Conservation (phyloP, 805 yeast species). For the Helenozyma rhizophorensis region DNA sequence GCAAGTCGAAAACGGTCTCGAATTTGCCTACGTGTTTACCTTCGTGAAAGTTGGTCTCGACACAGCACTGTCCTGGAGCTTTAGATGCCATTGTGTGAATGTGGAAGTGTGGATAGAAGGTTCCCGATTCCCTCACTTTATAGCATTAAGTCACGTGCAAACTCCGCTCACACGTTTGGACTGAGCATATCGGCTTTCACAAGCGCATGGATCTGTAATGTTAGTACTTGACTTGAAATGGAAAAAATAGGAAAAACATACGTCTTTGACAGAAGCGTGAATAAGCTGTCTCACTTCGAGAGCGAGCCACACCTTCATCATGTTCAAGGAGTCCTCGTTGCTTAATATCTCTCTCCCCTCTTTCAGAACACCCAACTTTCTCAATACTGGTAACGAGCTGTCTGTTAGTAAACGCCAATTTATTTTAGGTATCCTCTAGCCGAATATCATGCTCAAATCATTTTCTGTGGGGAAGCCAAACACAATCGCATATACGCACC, state of each 20-base stretch:
- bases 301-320: conserved; percentile 89
- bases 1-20: conserved; percentile 38
- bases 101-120: neutral
- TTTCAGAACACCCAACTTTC: conserved; percentile 69
- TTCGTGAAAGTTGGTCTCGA: conserved; percentile 39
- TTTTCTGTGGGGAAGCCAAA: conserved; percentile 40
- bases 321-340: conserved; percentile 60
- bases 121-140: neutral
- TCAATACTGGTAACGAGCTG: conserved; percentile 78
- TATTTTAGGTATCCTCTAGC: too few species aligned
- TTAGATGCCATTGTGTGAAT: conserved; percentile 43
- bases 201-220: conserved; percentile 35
- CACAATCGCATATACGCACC: conserved; percentile 64
- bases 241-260: conserved; percentile 32
- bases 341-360: conserved; percentile 58
- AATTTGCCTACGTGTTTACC: conserved; percentile 48
- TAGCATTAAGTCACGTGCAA: neutral
- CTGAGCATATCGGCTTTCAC: conserved; percentile 45
- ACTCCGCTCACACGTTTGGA: conserved; percentile 29
- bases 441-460: conserved; percentile 10
- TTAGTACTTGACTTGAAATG: too few species aligned
- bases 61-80: conserved; percentile 49
- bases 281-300: conserved; percentile 85
- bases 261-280: conserved; percentile 76
- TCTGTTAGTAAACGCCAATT: conserved; percentile 11